phyloP scores from a whole-genome alignment of 2,329 filamentous ascomycete species.

The Aspergillus pseudonomiae region DNA sequence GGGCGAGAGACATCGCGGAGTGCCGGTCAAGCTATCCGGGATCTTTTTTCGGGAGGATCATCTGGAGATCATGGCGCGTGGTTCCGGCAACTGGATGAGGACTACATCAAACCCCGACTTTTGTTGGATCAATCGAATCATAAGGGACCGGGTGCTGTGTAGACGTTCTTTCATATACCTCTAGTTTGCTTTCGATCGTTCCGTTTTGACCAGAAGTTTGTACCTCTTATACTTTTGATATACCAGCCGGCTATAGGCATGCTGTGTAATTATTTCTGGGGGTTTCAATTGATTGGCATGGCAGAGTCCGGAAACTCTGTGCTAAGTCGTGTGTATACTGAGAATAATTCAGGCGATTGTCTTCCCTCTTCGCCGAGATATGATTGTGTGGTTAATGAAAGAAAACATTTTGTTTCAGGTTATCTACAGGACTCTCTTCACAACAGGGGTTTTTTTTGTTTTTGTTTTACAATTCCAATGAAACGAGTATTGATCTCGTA shows the following conservation, averaged over 20 bases:
- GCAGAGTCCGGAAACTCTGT: conserved; percentile 13
- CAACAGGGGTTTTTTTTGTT: too few relatives aligned
- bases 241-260: conserved; percentile 1
- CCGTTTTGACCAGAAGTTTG: conserved; percentile 5
- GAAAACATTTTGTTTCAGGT: neutral
- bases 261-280: neutral
- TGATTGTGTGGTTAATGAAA: neutral
- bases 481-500: too few relatives aligned
- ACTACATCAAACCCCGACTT: conserved; percentile 90
- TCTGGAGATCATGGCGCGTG: conserved; percentile 86
- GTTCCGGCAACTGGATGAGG: conserved; percentile 92
- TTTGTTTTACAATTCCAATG: too few relatives aligned
- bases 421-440: too few relatives aligned
- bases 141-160: conserved; percentile 46
- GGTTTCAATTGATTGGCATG: neutral
- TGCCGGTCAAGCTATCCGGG: conserved; percentile 74
- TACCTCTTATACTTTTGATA: conserved; percentile 3
- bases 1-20: conserved; percentile 56
- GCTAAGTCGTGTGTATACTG: neutral
- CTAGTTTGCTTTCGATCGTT: conserved; percentile 13
- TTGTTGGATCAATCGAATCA: conserved; percentile 70
- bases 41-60: conserved; percentile 71
- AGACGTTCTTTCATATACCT: conserved; percentile 19
- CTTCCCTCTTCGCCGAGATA: neutral
- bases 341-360: neutral